Evolutionary conservation across 495 filamentous ascomycete genomes (phyloP).

Genomic region (Daldinia grandis): DNA sequence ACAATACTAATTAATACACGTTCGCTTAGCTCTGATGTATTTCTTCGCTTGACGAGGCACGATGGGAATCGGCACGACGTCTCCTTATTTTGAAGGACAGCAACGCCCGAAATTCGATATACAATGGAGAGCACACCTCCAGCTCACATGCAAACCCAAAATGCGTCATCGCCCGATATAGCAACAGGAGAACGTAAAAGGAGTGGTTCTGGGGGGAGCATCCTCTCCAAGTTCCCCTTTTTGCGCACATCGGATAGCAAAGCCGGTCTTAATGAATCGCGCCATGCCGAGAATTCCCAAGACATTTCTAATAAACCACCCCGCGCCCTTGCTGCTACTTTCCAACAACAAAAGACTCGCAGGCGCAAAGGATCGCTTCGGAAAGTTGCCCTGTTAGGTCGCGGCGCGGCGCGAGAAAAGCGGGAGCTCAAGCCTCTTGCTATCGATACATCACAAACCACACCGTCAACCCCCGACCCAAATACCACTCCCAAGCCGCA

Average conservation of each 20-base stretch:
- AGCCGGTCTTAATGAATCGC: constrained; percentile 52
- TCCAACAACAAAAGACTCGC: constrained; percentile 74
- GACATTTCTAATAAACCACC: constrained; percentile 47
- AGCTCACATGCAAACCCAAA: constrained; percentile 28
- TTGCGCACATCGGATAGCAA: constrained; percentile 61
- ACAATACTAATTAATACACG: background rate
- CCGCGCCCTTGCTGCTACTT: constrained; percentile 57
- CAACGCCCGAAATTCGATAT: constrained; percentile 29
- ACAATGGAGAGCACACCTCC: constrained; percentile 41
- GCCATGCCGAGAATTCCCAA: constrained; percentile 47
- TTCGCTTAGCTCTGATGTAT: constrained; percentile 13
- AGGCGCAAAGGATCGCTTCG: constrained; percentile 80
- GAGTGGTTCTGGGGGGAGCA: constrained; percentile 68
- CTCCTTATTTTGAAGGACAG: constrained; percentile 25
- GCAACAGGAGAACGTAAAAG: constrained; percentile 62
- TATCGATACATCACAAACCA: constrained; percentile 51
- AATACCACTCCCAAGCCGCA: constrained; percentile 7
- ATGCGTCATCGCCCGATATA: constrained; percentile 33
- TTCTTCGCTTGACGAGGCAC: constrained; percentile 26
- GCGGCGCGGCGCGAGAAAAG: constrained; percentile 68
- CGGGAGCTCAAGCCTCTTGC: constrained; percentile 56
- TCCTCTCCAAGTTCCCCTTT: constrained; percentile 69
- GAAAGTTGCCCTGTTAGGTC: constrained; percentile 80
- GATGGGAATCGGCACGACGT: constrained; percentile 35
- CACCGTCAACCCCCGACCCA: constrained; percentile 34